These are phyloP conservation scores for Wickerhamiella parazyma DNA, from an alignment of 805 yeast species.

Conservation along the genomic window DNA sequence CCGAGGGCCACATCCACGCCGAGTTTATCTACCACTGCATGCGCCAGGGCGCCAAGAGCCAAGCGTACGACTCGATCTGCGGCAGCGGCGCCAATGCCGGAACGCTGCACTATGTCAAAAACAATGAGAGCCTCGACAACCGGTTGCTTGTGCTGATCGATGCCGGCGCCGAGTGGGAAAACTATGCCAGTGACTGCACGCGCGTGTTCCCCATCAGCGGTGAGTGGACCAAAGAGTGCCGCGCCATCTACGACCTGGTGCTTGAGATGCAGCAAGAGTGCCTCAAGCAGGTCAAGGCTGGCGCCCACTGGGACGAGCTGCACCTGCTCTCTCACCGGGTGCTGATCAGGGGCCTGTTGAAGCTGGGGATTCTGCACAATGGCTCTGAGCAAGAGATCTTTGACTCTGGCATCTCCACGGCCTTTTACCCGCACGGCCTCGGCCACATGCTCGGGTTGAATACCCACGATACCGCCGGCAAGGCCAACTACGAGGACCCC, in stretches of 20 bases:
- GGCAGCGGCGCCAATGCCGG: conserved; percentile 88
- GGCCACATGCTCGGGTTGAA: conserved; percentile 93
- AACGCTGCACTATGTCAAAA: conserved; percentile 77
- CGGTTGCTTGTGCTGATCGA: conserved; percentile 68
- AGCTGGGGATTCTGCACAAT: conserved; percentile 59
- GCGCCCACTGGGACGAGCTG: conserved; percentile 71
- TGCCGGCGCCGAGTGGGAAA: conserved; percentile 96
- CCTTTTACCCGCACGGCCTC: conserved; percentile 89
- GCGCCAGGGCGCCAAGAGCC: conserved; percentile 82
- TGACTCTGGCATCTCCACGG: conserved; percentile 53
- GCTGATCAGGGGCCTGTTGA: conserved; percentile 53
- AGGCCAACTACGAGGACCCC: conserved; percentile 71
- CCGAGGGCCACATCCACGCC: conserved; percentile 89
- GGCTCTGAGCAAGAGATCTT: conserved; percentile 52
- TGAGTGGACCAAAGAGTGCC: conserved; percentile 76
- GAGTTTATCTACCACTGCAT: conserved; percentile 88
- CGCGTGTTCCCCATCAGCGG: conserved; percentile 90
- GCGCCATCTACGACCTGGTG: conserved; percentile 68
- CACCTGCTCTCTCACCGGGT: conserved; percentile 71
- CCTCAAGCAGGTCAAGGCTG: conserved; percentile 64
- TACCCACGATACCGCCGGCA: conserved; percentile 91
- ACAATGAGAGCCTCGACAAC: conserved; percentile 48
- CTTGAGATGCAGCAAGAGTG: conserved; percentile 67
- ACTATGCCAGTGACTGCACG: conserved; percentile 88
- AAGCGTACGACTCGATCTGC: conserved; percentile 90